Base-by-base conservation (phyloP, 1,139 yeast species). In the Sugiyamaella xylanicola region DNA sequence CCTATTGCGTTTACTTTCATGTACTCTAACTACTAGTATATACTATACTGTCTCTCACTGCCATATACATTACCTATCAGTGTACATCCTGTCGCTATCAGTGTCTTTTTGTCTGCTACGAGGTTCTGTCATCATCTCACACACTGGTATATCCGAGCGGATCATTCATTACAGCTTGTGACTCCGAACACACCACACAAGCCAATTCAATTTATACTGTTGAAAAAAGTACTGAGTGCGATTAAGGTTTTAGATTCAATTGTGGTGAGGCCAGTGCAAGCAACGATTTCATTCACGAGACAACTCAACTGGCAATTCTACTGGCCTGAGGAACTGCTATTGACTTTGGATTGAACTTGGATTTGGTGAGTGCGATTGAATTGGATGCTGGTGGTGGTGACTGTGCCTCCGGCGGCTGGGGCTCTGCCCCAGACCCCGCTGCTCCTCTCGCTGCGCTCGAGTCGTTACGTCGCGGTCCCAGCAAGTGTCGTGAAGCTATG, bases 31-130 rank as follows among this genome's bases (percentile, higher is more conserved):
- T n/a, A n/a, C 29, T 25, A 25, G 29, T 25, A 25, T 25, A 25
- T 25, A 25, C 29, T 25, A 5, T 25, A 25, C 29, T 9, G 29
- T 25, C 29, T 5, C 29, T 25, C 29, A 25, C 29, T 9, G 9
- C 29, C 8, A 25, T 25, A 25, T 25, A 25, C 29, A 25, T 25
- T 25, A 32, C 37, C n/a, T 32, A 32, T 32, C 37, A n/a, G 37
- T 32, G 37, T 32, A 32, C 37, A 32, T 32, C n/a, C 37, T 11
- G 37, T 32, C 37, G 37, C 37, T 32, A 32, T 32, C 37, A 32
- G 37, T n/a, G 15, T 8, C 37, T 32, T 32, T 25, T 32, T 32
- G 37, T 32, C 37, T 32, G 37, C 15, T 32, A 32, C 37, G 37
- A 32, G 37, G 5, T 15, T 32, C 37, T 8, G 15, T 11, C 37